Conservation (phyloP, 176 grass and related monocot genomes). For the Secale cereale region DNA sequence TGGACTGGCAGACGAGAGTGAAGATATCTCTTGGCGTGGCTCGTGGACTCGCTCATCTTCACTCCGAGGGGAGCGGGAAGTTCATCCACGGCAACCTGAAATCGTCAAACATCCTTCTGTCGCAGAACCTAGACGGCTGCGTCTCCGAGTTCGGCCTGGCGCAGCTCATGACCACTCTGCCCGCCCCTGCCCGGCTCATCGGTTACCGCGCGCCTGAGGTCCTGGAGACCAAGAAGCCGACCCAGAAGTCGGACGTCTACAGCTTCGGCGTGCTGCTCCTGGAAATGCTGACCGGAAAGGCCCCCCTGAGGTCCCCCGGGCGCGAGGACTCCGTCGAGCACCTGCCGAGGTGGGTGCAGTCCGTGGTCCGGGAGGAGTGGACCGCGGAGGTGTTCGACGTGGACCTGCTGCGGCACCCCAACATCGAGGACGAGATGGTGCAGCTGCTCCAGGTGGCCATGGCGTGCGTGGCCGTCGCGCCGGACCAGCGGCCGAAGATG, state of each 20-base stretch:
- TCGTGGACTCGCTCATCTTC: conserved; percentile 66
- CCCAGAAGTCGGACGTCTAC: conserved; percentile 89
- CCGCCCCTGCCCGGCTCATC: conserved; percentile 45
- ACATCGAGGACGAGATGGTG: conserved; percentile 95
- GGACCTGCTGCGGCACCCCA: conserved; percentile 60
- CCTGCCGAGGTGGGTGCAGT: conserved; percentile 87
- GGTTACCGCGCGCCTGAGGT: conserved; percentile 86
- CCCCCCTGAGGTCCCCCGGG: conserved; percentile 66
- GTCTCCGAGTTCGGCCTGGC: conserved; percentile 82
- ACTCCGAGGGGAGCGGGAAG: conserved; percentile 74
- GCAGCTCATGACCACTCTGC: conserved; percentile 60
- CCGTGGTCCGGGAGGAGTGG: conserved; percentile 95
- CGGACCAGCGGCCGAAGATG: conserved; percentile 79
- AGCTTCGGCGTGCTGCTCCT: conserved; percentile 90
- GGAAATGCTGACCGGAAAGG: conserved; percentile 90
- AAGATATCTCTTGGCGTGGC: conserved; percentile 78
- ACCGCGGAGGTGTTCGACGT: conserved; percentile 89
- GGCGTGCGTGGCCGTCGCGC: conserved; percentile 51
- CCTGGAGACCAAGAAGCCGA: conserved; percentile 65
- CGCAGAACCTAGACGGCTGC: conserved; percentile 47
- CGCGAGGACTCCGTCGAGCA: conserved; percentile 55
- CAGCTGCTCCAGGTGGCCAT: conserved; percentile 94
- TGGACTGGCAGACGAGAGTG: conserved; percentile 82
- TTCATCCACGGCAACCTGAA: conserved; percentile 93
- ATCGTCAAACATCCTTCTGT: conserved; percentile 79